A percentile compares a stretch with the other conserved stretches of the same genome.
phyloP scores from a whole-genome alignment of 371 early-diverging fungal species.

The Globomyces sp. region DNA sequence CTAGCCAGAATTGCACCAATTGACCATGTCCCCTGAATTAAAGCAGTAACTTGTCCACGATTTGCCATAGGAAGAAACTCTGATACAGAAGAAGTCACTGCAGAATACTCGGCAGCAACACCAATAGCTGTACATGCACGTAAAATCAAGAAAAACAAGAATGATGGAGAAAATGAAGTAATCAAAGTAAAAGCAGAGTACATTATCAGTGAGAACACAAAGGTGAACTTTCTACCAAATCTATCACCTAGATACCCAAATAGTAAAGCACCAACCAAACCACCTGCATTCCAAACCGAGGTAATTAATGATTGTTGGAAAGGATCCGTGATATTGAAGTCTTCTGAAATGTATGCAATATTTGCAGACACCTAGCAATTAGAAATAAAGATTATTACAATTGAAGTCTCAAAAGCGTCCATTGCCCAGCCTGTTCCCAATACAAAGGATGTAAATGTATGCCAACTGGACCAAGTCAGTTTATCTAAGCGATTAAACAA shows the following conservation, averaged over 20 bases:
- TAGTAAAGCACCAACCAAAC: not conserved
- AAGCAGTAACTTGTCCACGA: not conserved
- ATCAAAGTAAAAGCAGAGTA: not conserved
- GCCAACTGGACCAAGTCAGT: not conserved
- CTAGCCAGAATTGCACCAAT: not conserved
- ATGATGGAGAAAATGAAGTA: not conserved
- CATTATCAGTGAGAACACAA: not conserved
- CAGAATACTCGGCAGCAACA: constrained; percentile 1
- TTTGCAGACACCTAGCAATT: not conserved
- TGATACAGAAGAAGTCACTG: not conserved
- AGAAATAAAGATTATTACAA: not conserved
- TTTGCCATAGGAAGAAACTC: not conserved
- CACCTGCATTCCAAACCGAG: not conserved
- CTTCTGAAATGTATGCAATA: not conserved
- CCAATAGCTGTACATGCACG: not conserved
- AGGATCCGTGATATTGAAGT: not conserved
- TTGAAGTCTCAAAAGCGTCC: constrained; percentile 2
- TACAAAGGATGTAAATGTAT: not conserved
- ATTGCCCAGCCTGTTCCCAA: constrained; percentile 1
- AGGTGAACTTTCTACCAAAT: not conserved
- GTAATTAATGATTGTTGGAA: not conserved
- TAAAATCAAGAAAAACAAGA: not conserved
- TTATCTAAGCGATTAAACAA: not conserved
- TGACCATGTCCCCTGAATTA: not conserved
- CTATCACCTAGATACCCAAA: not conserved